A percentile compares a stretch with the other conserved stretches of the same genome.
phyloP scores from a whole-genome alignment of 1,284 basidiomycete genomes.

The Fomitopsis pinicola region DNA sequence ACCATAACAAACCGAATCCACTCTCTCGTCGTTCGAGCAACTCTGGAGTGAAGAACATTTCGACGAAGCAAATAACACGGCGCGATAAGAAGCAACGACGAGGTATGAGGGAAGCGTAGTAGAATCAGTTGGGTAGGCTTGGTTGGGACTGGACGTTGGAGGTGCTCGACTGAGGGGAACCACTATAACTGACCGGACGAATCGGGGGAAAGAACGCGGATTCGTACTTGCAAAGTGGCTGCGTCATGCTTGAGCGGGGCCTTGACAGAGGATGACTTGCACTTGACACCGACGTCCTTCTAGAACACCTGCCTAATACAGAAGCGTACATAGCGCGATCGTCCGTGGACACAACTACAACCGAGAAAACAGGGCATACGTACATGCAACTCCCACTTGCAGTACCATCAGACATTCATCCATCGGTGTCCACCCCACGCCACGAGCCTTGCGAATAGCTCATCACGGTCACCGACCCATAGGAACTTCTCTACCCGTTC shows the following conservation, averaged over 20 bases:
- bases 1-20: slow-evolving; percentile 78
- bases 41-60: slow-evolving; percentile 77
- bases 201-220: not conserved
- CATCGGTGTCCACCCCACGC: slow-evolving; percentile 40
- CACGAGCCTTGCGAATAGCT: slow-evolving; percentile 64
- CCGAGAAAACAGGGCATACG: not conserved
- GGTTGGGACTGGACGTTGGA: too few relatives aligned
- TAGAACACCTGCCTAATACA: slow-evolving; percentile 6
- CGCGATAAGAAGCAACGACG: not conserved
- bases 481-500: slow-evolving; percentile 50
- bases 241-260: not conserved
- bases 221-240: not conserved
- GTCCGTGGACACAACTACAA: not conserved
- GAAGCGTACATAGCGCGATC: slow-evolving; percentile 1
- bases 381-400: not conserved
- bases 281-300: not conserved
- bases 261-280: not conserved
- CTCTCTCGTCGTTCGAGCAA: slow-evolving; percentile 70
- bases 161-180: too few relatives aligned
- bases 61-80: not conserved
- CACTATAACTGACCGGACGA: not conserved
- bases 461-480: slow-evolving; percentile 59
- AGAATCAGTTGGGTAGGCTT: too few relatives aligned
- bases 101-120: not conserved
- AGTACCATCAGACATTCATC: slow-evolving; percentile 20